Base-by-base conservation (phyloP, 2,329 filamentous ascomycete species). In the Lachnellula suecica region DNA sequence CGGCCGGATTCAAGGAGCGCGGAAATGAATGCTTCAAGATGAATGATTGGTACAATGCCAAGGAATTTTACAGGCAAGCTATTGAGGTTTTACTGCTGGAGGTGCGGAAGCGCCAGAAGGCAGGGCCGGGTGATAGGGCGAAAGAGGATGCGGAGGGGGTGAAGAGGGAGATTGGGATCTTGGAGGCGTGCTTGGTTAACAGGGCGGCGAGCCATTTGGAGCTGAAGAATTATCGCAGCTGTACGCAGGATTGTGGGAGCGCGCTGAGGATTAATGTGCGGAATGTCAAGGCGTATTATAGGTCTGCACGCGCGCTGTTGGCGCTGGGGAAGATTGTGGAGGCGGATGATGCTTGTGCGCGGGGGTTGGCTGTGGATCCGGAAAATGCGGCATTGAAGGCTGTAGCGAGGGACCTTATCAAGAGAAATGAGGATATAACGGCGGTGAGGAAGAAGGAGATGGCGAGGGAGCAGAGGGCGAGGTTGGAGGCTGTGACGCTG, bases 271-370 rank as follows among this genome's bases (percentile, higher is more conserved):
- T 97, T 53, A 95, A 97, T 71, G 80, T 85, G 3, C 70, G 69
- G 46, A 97, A 96, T 69, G 70, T 95, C 65, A 99, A 99, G 74
- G 93, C 94, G 1, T 91, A 86, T 73, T 99, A 95, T 72, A 88
- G 94, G 57, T 91, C 88, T 50, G 83, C 88, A 2, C 78, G 79
- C 54, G 93, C 94, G 4, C 81, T 96, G 51, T 75, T 96, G 23
- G 83, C 86, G 1, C 82, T 97, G 15, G 87, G 89, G 68, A 90
- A 90, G 65, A 75, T 95, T 51, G 70, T 74, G 20, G 91, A 97
- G 72, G 92, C 94, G 2, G 80, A 86, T 60, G 91, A 96, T 68
- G 85, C 90, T 4, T 92, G 88, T 65, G 74, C 79, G 4, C 80
- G 84, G 4, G 94, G 92, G 0, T 76, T 97, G 2, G 75, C 77